phyloP scores from a whole-genome alignment of 306 rosid genomes.

The Pachyrhizus erosus region DNA sequence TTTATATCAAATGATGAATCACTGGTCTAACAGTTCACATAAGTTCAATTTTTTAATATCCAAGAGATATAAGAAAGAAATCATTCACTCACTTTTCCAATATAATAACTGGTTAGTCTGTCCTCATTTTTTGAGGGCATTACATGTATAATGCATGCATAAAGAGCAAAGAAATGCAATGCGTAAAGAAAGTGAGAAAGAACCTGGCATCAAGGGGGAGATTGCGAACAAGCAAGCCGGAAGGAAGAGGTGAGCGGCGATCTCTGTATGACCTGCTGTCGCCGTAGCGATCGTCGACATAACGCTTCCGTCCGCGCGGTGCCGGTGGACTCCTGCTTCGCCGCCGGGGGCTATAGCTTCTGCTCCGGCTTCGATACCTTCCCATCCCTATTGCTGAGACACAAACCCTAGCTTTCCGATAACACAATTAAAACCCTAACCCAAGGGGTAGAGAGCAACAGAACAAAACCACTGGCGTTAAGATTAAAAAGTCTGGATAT shows the following conservation, averaged over 20 bases:
- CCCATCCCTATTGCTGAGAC: conserved; percentile 50
- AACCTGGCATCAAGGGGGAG: conserved; percentile 96
- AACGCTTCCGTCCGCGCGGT: conserved; percentile 73
- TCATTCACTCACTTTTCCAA: neutral
- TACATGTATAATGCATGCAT: too few relatives aligned
- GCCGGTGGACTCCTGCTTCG: conserved; percentile 78
- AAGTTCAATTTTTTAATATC: too few relatives aligned
- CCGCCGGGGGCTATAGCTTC: conserved; percentile 93
- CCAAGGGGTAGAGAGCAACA: too few relatives aligned
- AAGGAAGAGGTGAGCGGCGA: conserved; percentile 89
- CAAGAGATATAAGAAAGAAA: too few relatives aligned
- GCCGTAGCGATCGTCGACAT: conserved; percentile 74
- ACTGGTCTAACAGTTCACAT: neutral
- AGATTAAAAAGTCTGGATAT: neutral
- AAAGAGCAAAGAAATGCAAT: too few relatives aligned
- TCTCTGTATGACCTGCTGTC: conserved; percentile 75
- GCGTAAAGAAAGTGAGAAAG: neutral
- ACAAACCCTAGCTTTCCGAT: neutral
- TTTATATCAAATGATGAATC: too few relatives aligned
- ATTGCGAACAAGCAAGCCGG: conserved; percentile 96
- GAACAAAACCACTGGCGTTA: neutral
- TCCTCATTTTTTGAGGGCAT: neutral
- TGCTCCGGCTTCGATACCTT: conserved; percentile 88
- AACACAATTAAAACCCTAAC: conserved; percentile 45
- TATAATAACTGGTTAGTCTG: too few relatives aligned